Percentiles rank a stretch among this genome's conserved stretches.
These are phyloP conservation scores for Panaeolus papilionaceus DNA, from an alignment of 768 basidiomycete species.

Conservation along the genomic window DNA sequence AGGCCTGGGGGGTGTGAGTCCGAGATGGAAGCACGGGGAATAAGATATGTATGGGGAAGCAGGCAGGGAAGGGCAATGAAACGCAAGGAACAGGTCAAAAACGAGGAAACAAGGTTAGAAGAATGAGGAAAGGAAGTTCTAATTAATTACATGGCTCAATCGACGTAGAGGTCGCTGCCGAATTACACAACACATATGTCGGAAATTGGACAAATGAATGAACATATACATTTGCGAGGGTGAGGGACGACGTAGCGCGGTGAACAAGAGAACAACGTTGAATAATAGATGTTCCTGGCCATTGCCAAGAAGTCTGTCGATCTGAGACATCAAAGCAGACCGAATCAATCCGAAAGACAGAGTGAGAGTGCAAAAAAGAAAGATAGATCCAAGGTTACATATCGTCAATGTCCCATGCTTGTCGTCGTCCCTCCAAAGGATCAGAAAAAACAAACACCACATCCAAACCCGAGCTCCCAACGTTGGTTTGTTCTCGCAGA, in stretches of 20 bases:
- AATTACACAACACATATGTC: slow-evolving; percentile 2
- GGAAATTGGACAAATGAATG: background rate
- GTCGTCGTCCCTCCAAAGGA: background rate
- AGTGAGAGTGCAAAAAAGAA: background rate
- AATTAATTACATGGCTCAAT: background rate
- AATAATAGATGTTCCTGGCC: background rate
- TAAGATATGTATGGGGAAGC: background rate
- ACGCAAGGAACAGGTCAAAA: background rate
- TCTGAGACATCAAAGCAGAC: background rate
- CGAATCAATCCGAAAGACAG: slow-evolving; percentile 6
- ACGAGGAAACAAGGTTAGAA: background rate
- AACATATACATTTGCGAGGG: slow-evolving; percentile 2
- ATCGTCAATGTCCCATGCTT: slow-evolving; percentile 3
- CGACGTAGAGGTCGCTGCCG: slow-evolving; percentile 1
- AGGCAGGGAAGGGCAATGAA: background rate
- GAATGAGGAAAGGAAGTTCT: background rate
- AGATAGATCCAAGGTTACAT: background rate
- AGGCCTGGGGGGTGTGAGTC: background rate
- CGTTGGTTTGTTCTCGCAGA: background rate
- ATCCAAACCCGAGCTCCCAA: slow-evolving; percentile 7
- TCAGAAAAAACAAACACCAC: slow-evolving; percentile 4
- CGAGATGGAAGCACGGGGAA: background rate
- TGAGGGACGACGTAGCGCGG: background rate
- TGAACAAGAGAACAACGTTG: background rate
- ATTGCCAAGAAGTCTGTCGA: background rate